Conservation (phyloP, 208 protist genomes). For the Strigomonas galati region DNA sequence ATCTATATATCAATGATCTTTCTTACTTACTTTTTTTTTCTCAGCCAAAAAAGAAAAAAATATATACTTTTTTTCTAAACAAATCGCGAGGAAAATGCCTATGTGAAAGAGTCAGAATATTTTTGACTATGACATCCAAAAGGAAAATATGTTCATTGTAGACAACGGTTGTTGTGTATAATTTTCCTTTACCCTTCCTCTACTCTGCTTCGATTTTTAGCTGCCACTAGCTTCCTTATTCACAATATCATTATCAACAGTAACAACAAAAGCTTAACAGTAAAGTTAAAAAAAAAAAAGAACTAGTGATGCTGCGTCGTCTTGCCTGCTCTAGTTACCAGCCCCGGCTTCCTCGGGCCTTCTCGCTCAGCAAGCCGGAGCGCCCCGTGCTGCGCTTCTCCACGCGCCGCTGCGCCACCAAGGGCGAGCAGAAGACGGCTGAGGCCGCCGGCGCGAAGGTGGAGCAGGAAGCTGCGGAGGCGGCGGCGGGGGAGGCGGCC, state of each 20-base stretch:
- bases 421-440: neutral
- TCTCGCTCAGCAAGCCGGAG: no score
- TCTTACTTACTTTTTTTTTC: constrained; percentile 6
- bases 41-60: neutral
- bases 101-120: no score
- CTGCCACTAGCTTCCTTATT: neutral
- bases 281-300: neutral
- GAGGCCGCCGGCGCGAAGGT: constrained; percentile 20
- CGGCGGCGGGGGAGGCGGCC: constrained; percentile 11
- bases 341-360: neutral
- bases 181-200: neutral
- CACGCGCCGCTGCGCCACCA: constrained; percentile 8
- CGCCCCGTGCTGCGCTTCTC: no score
- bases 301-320: neutral
- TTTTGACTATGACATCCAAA: no score
- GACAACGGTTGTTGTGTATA: neutral
- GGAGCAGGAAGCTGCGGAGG: constrained; percentile 22
- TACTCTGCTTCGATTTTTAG: neutral
- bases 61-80: constrained; percentile 14
- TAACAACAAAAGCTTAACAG: neutral
- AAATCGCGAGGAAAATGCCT: no score
- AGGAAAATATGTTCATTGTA: no score
- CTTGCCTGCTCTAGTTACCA: neutral
- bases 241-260: neutral
- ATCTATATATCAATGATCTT: neutral